phyloP scores from a whole-genome alignment of 106 monocot species.

The Ottelia alismoides region DNA sequence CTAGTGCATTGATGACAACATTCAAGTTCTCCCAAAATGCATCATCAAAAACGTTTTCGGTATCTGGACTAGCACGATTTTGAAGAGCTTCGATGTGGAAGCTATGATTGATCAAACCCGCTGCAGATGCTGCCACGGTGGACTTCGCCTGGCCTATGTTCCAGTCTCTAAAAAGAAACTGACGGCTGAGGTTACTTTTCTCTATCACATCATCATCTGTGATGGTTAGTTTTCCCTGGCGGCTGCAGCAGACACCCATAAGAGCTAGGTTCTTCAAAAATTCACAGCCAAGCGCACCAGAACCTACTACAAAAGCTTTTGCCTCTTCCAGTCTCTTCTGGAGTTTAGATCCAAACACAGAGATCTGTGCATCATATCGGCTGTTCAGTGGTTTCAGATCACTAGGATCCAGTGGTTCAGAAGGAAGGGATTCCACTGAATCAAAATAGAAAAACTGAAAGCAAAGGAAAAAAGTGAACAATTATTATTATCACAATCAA shows the following conservation, averaged over 20 bases:
- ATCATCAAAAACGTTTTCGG: slow-evolving; percentile 82
- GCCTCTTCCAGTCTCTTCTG: slow-evolving; percentile 75
- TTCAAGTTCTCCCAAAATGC: slow-evolving; percentile 74
- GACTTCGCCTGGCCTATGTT: slow-evolving; percentile 95
- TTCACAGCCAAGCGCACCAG: slow-evolving; percentile 95
- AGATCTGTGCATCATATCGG: slow-evolving; percentile 94
- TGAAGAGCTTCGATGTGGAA: slow-evolving; percentile 77
- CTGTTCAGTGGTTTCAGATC: slow-evolving; percentile 63
- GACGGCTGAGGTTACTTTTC: slow-evolving; percentile 88
- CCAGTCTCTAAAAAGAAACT: slow-evolving; percentile 91
- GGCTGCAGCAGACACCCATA: slow-evolving; percentile 85
- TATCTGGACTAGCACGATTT: slow-evolving; percentile 76
- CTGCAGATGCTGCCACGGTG: slow-evolving; percentile 71
- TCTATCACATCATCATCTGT: slow-evolving; percentile 97
- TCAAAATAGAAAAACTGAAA: slow-evolving; percentile 96
- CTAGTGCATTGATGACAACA: slow-evolving; percentile 82
- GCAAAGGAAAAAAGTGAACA: too few species aligned
- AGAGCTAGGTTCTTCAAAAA: slow-evolving; percentile 92
- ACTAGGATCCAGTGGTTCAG: slow-evolving; percentile 40
- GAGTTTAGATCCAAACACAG: slow-evolving; percentile 84
- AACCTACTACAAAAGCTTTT: slow-evolving; percentile 72
- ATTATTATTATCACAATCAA: background rate
- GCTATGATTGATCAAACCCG: slow-evolving; percentile 43
- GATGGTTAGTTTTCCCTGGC: slow-evolving; percentile 67
- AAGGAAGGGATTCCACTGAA: slow-evolving; percentile 84